Evolutionary conservation across 192 early-diverging fungal species (phyloP).

Genomic region (Rhizophlyctis rosea): DNA sequence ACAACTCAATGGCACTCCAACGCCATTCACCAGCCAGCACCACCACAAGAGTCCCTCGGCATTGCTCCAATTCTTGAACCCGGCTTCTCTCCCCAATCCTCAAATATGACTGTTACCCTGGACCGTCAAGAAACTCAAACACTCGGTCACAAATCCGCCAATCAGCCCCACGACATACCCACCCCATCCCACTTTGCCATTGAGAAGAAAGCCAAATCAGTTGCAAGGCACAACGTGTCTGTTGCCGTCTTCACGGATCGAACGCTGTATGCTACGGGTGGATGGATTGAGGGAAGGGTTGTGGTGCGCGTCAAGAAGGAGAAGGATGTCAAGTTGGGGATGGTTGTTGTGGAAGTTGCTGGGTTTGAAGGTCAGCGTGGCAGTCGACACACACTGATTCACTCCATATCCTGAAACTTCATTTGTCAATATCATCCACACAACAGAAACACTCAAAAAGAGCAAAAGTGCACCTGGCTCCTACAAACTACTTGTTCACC

Average conservation of each 20-base stretch:
- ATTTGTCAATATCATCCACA: not conserved
- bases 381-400: not conserved
- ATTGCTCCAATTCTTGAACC: not conserved
- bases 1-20: not conserved
- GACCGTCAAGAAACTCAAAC: not conserved
- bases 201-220: conserved; percentile 6
- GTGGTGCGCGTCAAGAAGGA: conserved; percentile 15
- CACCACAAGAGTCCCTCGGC: not conserved
- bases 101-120: too few species aligned
- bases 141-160: not conserved
- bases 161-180: not conserved
- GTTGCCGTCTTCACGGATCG: conserved; percentile 27
- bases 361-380: conserved; percentile 35
- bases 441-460: conserved; percentile 7
- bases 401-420: not conserved
- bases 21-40: not conserved
- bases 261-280: conserved; percentile 24
- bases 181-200: not conserved
- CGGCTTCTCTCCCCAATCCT: too few species aligned
- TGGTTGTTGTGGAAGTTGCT: conserved; percentile 28
- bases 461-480: not conserved
- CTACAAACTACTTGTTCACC: conserved; percentile 26
- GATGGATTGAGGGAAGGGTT: conserved; percentile 24
- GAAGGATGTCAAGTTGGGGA: conserved; percentile 31
- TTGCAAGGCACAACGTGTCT: conserved; percentile 12